Base-by-base conservation (phyloP, 2,329 filamentous ascomycete genomes). In the Drechslerella coelobrocha region DNA sequence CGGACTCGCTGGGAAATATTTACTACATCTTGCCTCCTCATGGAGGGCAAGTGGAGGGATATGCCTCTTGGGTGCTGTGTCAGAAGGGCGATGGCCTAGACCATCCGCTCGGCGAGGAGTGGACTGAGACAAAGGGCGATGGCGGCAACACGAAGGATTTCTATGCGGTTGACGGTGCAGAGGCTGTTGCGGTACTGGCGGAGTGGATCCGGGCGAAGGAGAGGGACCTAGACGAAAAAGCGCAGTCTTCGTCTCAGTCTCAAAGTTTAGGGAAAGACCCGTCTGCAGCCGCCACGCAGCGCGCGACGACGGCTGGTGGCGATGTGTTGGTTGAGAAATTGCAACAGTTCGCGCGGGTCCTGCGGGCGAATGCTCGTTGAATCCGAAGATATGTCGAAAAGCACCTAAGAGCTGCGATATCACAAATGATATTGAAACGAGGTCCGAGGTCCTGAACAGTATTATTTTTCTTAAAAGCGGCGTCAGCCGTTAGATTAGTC, bases 311-410 rank as follows among this genome's bases (percentile, higher is more conserved):
- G 6, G 9, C 21, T 7, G 12, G 14, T 5, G 52, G 47, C 29
- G 48, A 54, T 71, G 66, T 71, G 66, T 71, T 71, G 66, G 45
- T 60, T n/a, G 66, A 17, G 17, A 71, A 71, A 71, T 71, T 71
- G 48, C 66, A 71, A 71, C 66, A 71, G 65, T 61, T 62, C 52
- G 43, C 56, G 17, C 39, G 34, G 31, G 52, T 62, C 19, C 45
- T 61, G 12, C 51, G 27, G 31, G 7, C 45, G 23, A 53, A 48
- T 53, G 47, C 26, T 1, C 3, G 2, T 14, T 51, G 7, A 23
- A 14, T 23, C 19, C 12, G 8, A 48, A 37, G 14, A 17, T 37
- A 27, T 3, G 3, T 14, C 43, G 43, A 48, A 26, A 48, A 48
- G 43, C 17, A 10, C 34, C 34, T n/a, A n/a, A n/a, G n/a, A n/a